These are phyloP conservation scores for Fusarium haematococcum DNA, from an alignment of 2,329 filamentous ascomycete genomes.

Conservation along the genomic window DNA sequence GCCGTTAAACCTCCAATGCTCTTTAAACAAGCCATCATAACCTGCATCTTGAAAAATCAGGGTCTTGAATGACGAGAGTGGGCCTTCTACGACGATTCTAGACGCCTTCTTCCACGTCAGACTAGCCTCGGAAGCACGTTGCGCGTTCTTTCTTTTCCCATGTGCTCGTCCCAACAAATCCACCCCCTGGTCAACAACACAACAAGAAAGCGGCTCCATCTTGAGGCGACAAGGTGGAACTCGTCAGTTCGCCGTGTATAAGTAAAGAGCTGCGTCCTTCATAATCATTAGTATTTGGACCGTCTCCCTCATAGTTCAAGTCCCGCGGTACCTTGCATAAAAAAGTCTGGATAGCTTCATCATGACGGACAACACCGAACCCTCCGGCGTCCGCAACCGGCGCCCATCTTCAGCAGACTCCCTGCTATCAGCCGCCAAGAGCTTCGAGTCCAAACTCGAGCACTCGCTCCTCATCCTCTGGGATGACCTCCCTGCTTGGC, in stretches of 20 bases:
- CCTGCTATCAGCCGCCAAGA: conserved; percentile 41
- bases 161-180: conserved; percentile 50
- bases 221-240: conserved; percentile 29
- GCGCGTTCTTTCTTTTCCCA: conserved; percentile 35
- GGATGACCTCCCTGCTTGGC: conserved; percentile 70
- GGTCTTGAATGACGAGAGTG: conserved; percentile 24
- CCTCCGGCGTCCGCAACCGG: conserved; percentile 42
- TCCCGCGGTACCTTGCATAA: not conserved
- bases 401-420: conserved; percentile 45
- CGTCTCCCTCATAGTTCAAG: not conserved
- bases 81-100: conserved; percentile 33
- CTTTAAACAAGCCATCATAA: conserved; percentile 7
- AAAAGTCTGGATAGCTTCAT: conserved; percentile 34
- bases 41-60: conserved; percentile 10
- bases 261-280: conserved; percentile 1
- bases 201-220: conserved; percentile 28
- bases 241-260: conserved; percentile 8
- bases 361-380: conserved; percentile 20
- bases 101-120: conserved; percentile 7
- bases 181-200: conserved; percentile 31
- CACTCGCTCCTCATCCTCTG: conserved; percentile 61
- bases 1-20: not conserved
- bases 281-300: not conserved
- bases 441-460: conserved; percentile 55
- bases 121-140: conserved; percentile 42